Evolutionary conservation across 257 asterid genomes (phyloP), one percentile per base, ranked within the genome.

Genomic region (Solanum pinnatisectum): DNA sequence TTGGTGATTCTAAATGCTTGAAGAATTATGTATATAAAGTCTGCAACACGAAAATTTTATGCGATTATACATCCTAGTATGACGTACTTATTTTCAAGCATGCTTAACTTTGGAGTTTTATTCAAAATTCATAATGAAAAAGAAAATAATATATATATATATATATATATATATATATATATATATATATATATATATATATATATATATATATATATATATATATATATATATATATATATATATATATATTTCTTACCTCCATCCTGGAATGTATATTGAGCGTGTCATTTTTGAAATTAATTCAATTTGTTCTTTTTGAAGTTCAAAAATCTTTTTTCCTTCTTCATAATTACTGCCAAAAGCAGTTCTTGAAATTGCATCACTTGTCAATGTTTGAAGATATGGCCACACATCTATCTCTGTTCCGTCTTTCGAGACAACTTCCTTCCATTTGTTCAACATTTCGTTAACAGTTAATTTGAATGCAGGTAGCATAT

Each of bases 321-420:
- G 89, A 15, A 88, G 84, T 40, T 88, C 76, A 37, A 87, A 87
- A 73, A 77, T 87, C 40, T 77, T 87, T 74, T 37, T 35, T 36
- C 88, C 88, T 56, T 87, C 88, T 76, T 87, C 86, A 36, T 65
- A 78, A 20, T 10, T 79, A 87, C 89, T 72, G 0, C 89, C 87
- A 84, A 84, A 84, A n/a, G 87, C 87, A 33, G 87, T 84, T 63
- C 87, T 84, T 84, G 89, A 79, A 73, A 88, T 88, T 23, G 88
- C 90, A 18, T 88, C 90, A 74, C 90, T 88, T 22, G 90, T 77
- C 81, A 88, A 88, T 4, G 65, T 77, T 76, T 84, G 86, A 5
- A 88, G 39, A 74, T 88, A 84, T 16, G 88, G 88, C 86, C 87
- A 88, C 15, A 88, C 85, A 42, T 88, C 86, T 25, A 88, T 22